phyloP scores from a whole-genome alignment of 2,329 filamentous ascomycete genomes.

The Fusarium sp. region DNA sequence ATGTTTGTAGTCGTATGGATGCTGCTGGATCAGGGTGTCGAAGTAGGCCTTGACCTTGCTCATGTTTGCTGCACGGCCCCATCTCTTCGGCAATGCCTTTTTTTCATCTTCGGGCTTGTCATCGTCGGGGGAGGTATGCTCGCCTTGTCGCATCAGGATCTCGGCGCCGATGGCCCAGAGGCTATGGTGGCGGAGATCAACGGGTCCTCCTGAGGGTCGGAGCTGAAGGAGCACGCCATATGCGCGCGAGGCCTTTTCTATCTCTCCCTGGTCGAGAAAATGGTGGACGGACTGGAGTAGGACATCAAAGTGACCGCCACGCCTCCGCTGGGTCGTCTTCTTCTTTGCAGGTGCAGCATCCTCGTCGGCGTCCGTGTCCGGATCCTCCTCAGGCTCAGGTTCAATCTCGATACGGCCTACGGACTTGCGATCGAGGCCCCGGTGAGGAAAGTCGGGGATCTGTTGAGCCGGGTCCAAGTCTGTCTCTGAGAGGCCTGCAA shows the following conservation, averaged over 20 bases:
- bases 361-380: slow-evolving; percentile 55
- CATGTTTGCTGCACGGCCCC: slow-evolving; percentile 61
- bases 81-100: slow-evolving; percentile 39
- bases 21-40: slow-evolving; percentile 80
- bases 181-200: slow-evolving; percentile 77
- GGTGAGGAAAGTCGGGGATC: slow-evolving; percentile 64
- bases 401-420: slow-evolving; percentile 21
- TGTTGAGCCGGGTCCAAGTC: slow-evolving; percentile 57
- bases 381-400: slow-evolving; percentile 33
- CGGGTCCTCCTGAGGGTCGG: slow-evolving; percentile 50
- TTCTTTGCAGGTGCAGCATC: slow-evolving; percentile 1
- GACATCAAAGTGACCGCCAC: slow-evolving; percentile 68
- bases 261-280: slow-evolving; percentile 77
- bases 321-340: slow-evolving; percentile 19
- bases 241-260: slow-evolving; percentile 77
- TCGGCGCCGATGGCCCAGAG: slow-evolving; percentile 90
- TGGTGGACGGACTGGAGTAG: slow-evolving; percentile 78
- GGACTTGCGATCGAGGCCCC: slow-evolving; percentile 39
- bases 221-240: slow-evolving; percentile 80
- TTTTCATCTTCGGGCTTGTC: background rate
- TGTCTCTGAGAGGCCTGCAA: slow-evolving; percentile 64
- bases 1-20: slow-evolving; percentile 74
- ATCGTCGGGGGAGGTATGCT: slow-evolving; percentile 38
- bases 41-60: slow-evolving; percentile 71
- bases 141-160: slow-evolving; percentile 75